A percentile compares a stretch with the other conserved stretches of the same genome.
Conservation (phyloP, 257 asterid species). For the Voacanga thouarsii region DNA sequence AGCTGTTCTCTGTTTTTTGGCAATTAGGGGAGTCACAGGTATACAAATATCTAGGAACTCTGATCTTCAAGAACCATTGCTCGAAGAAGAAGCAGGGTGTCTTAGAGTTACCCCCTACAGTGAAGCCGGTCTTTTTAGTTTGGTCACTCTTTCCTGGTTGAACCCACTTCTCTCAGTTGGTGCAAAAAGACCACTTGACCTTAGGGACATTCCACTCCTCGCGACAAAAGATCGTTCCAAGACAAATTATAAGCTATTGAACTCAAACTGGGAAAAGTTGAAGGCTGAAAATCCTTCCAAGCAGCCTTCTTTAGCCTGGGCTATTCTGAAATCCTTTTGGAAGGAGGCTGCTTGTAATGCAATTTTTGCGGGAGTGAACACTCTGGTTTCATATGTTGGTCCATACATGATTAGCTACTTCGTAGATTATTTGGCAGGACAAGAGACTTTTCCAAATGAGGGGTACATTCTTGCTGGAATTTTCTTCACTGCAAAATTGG, state of each 20-base stretch:
- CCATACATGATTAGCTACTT: constrained; percentile 88
- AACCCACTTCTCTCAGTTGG: constrained; percentile 90
- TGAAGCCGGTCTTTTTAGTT: constrained; percentile 85
- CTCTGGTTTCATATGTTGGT: constrained; percentile 83
- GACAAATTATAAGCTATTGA: constrained; percentile 66
- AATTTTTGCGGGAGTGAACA: constrained; percentile 68
- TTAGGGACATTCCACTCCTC: constrained; percentile 81
- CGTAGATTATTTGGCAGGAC: constrained; percentile 74
- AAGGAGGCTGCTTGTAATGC: constrained; percentile 83
- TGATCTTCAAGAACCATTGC: constrained; percentile 63
- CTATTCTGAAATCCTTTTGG: constrained; percentile 80
- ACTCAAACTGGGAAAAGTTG: constrained; percentile 79
- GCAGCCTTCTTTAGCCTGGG: constrained; percentile 85
- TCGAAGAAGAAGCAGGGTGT: constrained; percentile 79
- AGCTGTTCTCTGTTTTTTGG: constrained; percentile 65
- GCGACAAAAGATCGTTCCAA: constrained; percentile 87
- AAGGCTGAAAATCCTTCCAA: constrained; percentile 55
- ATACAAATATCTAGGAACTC: constrained; percentile 53
- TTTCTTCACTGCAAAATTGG: constrained; percentile 70
- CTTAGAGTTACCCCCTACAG: constrained; percentile 82
- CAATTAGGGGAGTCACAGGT: constrained; percentile 65
- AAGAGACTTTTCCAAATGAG: constrained; percentile 56
- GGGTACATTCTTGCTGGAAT: constrained; percentile 77
- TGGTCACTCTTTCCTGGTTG: constrained; percentile 89
- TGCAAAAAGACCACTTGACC: constrained; percentile 90